Evolutionary conservation across 345 rosid species (phyloP).

Genomic region (Viola odorata): DNA sequence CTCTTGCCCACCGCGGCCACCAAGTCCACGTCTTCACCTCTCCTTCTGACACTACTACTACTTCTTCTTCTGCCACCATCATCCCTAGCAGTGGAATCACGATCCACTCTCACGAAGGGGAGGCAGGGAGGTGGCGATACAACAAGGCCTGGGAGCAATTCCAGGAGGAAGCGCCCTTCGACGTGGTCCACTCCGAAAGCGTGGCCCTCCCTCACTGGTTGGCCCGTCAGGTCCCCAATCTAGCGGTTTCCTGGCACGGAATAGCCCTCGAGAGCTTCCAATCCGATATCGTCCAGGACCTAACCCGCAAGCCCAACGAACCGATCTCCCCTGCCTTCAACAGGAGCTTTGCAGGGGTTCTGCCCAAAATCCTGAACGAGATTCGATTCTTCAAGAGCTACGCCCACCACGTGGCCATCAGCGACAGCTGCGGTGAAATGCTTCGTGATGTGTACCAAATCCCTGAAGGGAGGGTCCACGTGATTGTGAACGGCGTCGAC

Average conservation of each 20-base stretch:
- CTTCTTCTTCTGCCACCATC: not conserved
- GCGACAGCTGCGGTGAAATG: conserved; percentile 96
- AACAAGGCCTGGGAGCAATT: conserved; percentile 84
- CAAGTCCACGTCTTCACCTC: conserved; percentile 80
- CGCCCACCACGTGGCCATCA: conserved; percentile 80
- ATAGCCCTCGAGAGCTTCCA: conserved; percentile 84
- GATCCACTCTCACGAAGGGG: conserved; percentile 70
- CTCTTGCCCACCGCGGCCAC: conserved; percentile 76
- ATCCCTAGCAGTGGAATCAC: not conserved
- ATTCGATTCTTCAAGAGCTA: conserved; percentile 78
- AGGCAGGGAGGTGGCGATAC: conserved; percentile 64
- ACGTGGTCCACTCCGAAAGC: conserved; percentile 84
- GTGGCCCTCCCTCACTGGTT: conserved; percentile 78
- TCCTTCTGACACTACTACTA: conserved; percentile 31
- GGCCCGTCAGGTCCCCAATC: conserved; percentile 54
- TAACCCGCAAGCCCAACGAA: conserved; percentile 55
- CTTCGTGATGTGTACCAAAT: conserved; percentile 83
- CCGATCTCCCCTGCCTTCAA: conserved; percentile 51
- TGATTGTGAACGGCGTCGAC: conserved; percentile 80
- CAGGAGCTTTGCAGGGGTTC: conserved; percentile 42
- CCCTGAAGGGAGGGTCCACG: conserved; percentile 73
- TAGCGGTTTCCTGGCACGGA: conserved; percentile 92
- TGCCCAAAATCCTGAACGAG: conserved; percentile 71
- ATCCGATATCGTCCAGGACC: conserved; percentile 70
- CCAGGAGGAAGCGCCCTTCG: conserved; percentile 48